Conservation (phyloP, 306 rosid genomes). For the Cicer pinnatifidum region DNA sequence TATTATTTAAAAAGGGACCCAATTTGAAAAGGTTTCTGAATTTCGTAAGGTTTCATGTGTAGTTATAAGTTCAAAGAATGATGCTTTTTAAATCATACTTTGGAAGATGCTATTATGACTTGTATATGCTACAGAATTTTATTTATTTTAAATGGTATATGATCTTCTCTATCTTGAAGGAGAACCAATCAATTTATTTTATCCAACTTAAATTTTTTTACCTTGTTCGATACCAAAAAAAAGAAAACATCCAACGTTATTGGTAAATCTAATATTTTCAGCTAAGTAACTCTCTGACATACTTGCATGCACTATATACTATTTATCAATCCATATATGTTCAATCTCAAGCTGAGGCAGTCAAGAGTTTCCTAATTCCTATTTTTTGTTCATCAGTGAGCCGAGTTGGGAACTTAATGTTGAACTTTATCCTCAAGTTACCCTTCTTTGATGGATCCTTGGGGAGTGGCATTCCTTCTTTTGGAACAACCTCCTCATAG, state of each 20-base stretch:
- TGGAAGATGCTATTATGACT: no score
- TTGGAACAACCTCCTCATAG: conserved; percentile 62
- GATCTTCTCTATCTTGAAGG: not conserved
- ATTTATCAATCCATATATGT: not conserved
- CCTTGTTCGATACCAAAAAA: not conserved
- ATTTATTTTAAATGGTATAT: no score
- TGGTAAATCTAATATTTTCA: conserved; percentile 18
- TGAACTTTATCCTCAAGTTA: conserved; percentile 62
- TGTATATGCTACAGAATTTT: no score
- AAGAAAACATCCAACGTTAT: conserved; percentile 11
- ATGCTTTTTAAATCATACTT: no score
- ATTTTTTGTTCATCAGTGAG: conserved; percentile 64
- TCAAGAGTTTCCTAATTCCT: conserved; percentile 63
- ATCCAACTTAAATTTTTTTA: conserved; percentile 15
- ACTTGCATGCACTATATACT: not conserved
- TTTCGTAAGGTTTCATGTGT: no score
- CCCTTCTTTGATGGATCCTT: conserved; percentile 69
- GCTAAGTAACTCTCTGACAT: not conserved
- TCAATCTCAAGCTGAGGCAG: conserved; percentile 38
- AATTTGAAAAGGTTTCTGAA: no score
- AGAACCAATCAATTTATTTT: not conserved
- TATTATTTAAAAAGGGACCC: no score
- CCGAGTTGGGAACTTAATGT: conserved; percentile 60
- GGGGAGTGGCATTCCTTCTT: conserved; percentile 69
- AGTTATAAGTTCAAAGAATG: no score